These are phyloP conservation scores for Suillus weaverae DNA, from an alignment of 768 basidiomycete genomes.

Conservation along the genomic window DNA sequence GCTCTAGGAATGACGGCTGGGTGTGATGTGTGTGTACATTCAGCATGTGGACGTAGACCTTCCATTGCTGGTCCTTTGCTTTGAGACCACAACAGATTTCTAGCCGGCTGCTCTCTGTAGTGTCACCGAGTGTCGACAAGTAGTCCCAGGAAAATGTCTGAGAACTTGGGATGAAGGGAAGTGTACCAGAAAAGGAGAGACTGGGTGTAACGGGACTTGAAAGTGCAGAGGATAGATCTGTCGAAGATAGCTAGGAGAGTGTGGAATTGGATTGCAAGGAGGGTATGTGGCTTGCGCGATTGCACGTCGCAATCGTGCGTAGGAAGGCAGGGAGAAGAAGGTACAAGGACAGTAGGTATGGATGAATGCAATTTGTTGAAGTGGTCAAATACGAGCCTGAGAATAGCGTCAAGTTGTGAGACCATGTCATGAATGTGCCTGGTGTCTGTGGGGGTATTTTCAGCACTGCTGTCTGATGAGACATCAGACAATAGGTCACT, in stretches of 20 bases:
- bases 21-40: conserved; percentile 47
- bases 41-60: conserved; percentile 98
- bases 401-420: conserved; percentile 85
- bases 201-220: conserved; percentile 96
- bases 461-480: conserved; percentile 48
- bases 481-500: conserved; percentile 80
- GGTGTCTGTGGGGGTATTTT: conserved; percentile 43
- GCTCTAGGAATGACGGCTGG: too few relatives aligned
- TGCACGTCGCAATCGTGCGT: conserved; percentile 31
- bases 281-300: conserved; percentile 24
- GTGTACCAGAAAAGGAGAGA: conserved; percentile 96
- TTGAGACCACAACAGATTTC: conserved; percentile 95
- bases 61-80: conserved; percentile 83
- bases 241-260: conserved; percentile 92
- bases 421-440: conserved; percentile 84
- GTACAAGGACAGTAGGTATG: conserved; percentile 21
- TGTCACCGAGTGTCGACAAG: conserved; percentile 63
- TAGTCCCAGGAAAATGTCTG: conserved; percentile 91
- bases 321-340: conserved; percentile 17
- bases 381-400: conserved; percentile 84
- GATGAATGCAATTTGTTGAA: conserved; percentile 54
- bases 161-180: conserved; percentile 84
- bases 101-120: conserved; percentile 83
- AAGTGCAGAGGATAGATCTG: conserved; percentile 89
- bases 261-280: conserved; percentile 70